phyloP scores from a whole-genome alignment of 805 yeast species.

The Trichomonascus vanleenenianus region DNA sequence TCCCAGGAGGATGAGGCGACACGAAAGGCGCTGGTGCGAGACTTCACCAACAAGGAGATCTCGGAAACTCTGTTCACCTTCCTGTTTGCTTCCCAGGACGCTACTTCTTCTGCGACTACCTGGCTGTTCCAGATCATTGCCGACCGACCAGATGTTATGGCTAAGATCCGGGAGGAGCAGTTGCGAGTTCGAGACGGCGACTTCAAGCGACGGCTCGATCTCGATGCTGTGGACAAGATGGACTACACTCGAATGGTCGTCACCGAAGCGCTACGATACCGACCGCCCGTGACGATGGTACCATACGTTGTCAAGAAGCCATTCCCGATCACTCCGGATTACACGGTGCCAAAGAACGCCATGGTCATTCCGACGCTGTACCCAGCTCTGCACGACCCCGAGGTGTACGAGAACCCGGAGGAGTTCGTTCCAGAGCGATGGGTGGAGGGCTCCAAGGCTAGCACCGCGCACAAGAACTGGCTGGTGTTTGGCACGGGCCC shows the following conservation, averaged over 20 bases:
- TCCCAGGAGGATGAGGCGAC: conserved; percentile 37
- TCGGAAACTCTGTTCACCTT: conserved; percentile 96
- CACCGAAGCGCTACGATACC: conserved; percentile 82
- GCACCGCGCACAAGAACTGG: conserved; percentile 81
- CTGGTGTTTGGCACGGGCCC: conserved; percentile 96
- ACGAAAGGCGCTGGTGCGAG: conserved; percentile 59
- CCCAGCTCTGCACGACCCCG: conserved; percentile 96
- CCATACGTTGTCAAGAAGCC: conserved; percentile 87
- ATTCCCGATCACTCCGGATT: conserved; percentile 74
- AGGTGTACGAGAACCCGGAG: conserved; percentile 91
- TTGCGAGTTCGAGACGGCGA: conserved; percentile 72
- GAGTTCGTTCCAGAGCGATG: conserved; percentile 95
- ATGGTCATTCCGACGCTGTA: conserved; percentile 95
- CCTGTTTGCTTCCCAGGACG: conserved; percentile 96
- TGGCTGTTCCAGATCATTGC: conserved; percentile 97
- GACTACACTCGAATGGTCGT: conserved; percentile 83
- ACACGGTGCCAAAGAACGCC: conserved; percentile 93
- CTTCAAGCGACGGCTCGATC: conserved; percentile 49
- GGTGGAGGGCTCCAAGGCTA: conserved; percentile 65
- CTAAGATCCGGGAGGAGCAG: conserved; percentile 89
- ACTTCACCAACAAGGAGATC: conserved; percentile 82
- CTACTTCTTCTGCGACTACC: conserved; percentile 93
- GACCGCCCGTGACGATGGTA: conserved; percentile 98
- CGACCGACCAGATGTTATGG: conserved; percentile 87
- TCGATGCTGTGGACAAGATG: conserved; percentile 81